Percentiles rank a stretch among this genome's conserved stretches.
These are phyloP conservation scores for Orbilia oligospora DNA, from an alignment of 2,329 filamentous ascomycete genomes.

Conservation along the genomic window DNA sequence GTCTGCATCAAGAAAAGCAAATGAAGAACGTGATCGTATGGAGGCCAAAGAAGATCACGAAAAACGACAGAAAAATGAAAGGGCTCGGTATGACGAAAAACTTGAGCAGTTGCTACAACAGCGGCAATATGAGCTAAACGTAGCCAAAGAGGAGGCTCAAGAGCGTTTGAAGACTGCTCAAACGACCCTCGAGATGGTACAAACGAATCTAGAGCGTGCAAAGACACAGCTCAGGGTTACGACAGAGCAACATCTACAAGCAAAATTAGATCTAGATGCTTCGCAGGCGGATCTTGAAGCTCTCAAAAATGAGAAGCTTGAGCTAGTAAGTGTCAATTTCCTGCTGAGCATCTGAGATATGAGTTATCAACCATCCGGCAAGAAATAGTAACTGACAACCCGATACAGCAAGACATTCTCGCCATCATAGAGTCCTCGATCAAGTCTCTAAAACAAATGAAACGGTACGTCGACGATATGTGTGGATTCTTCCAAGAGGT, in stretches of 20 bases:
- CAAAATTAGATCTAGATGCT: constrained; percentile 36
- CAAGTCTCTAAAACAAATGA: constrained; percentile 37
- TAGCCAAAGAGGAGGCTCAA: constrained; percentile 37
- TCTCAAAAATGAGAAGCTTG: constrained; percentile 21
- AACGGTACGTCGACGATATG: constrained; percentile 38
- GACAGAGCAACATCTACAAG: constrained; percentile 26
- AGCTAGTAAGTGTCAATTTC: constrained; percentile 18
- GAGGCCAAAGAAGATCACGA: constrained; percentile 20
- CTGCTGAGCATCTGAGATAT: background rate
- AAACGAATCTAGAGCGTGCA: constrained; percentile 21
- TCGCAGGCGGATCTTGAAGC: constrained; percentile 34
- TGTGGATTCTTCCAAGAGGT: constrained; percentile 36
- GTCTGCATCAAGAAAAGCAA: constrained; percentile 20
- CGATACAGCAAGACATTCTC: constrained; percentile 15
- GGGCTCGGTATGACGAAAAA: background rate
- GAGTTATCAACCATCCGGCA: background rate
- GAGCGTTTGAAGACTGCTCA: constrained; percentile 33
- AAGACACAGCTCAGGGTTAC: constrained; percentile 13
- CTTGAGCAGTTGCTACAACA: constrained; percentile 23
- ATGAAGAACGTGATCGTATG: constrained; percentile 16
- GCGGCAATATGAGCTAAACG: constrained; percentile 40
- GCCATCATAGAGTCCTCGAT: constrained; percentile 36
- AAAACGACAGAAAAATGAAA: constrained; percentile 8
- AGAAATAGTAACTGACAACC: background rate
- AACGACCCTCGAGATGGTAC: constrained; percentile 31